Base-by-base conservation (phyloP, 2,329 filamentous ascomycete genomes). In the Lasiodiplodia citricola region DNA sequence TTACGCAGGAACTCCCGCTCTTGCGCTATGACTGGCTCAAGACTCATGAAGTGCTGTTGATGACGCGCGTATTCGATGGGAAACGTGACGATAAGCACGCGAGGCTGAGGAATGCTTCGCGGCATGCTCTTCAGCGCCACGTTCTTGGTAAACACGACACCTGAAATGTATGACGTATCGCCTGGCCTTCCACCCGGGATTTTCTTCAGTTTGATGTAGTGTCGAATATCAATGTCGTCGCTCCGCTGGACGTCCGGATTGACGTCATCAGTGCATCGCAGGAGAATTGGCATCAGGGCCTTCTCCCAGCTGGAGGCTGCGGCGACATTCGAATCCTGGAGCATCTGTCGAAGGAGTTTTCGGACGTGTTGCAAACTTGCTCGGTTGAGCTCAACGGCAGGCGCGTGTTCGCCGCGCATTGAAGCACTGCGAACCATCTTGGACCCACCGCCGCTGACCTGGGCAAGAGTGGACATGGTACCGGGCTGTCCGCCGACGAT, bases 161-260 rank as follows among this genome's bases (percentile, higher is more conserved):
- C 96, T 11, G 96, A 97, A 18, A 98, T 91, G 78, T 99, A 99
- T n/a, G 91, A 90, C 7, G 95, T 98, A 79, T 99, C 95, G 28
- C 92, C 90, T 21, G 95, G 94, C 71, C 88, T 91, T 18, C 94
- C 95, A 18, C 96, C 95, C 0, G 94, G 92, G 14, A 99, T 96
- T 77, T 96, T 97, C 78, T 99, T 99, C 37, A 99, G 82, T 78
- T 99, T 99, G 71, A 99, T 93, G 76, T 97, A 99, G 77, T 98
- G 94, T 3, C 96, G 88, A 70, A 99, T 96, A 77, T 99, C 96
- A 86, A 99, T 98, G 76, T 96, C 92, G 78, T 99, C 96, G 35
- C 94, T 94, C 67, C 89, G 88, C 68, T 94, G 91, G 55, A 97
- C 92, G 78, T 98, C 92, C 1, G 96, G 96, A 71, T 96, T 92